Percentiles rank a stretch among this genome's conserved stretches.
These are phyloP conservation scores for Yarrowia porcina DNA, from an alignment of 805 yeast species.

Conservation along the genomic window DNA sequence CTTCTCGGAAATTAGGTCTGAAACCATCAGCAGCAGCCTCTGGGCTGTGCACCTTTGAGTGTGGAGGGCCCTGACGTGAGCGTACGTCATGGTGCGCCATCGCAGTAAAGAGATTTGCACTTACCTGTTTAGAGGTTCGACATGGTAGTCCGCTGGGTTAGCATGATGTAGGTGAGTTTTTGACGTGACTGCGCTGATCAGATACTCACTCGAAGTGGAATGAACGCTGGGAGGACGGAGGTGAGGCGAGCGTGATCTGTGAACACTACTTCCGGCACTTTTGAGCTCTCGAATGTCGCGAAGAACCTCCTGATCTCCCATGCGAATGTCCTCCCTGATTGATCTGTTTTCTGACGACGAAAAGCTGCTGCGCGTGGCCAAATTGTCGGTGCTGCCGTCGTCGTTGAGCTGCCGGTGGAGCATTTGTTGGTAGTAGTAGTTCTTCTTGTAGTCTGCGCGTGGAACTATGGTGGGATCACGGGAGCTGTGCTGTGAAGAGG, in stretches of 20 bases:
- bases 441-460: slow-evolving; percentile 13
- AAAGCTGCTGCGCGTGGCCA: slow-evolving; percentile 2
- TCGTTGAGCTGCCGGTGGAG: slow-evolving; percentile 8
- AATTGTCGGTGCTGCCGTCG: not conserved
- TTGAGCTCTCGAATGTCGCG: slow-evolving; percentile 19
- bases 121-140: slow-evolving; percentile 17
- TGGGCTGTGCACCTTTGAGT: not conserved
- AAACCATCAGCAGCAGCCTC: not conserved
- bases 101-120: not conserved
- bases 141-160: slow-evolving; percentile 1
- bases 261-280: not conserved
- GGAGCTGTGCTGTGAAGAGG: not conserved
- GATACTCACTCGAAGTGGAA: slow-evolving; percentile 6
- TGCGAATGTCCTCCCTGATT: not conserved
- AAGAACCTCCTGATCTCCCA: slow-evolving; percentile 14
- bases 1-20: not conserved
- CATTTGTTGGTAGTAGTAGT: slow-evolving; percentile 18
- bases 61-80: not conserved
- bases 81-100: not conserved
- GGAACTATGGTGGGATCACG: slow-evolving; percentile 5
- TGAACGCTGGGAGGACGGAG: not conserved
- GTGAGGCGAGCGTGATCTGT: not conserved
- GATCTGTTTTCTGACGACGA: not conserved
- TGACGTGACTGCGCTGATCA: not conserved
- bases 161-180: not conserved